Base-by-base conservation (phyloP, 768 basidiomycete species). In the Leccinum aurantiacum region DNA sequence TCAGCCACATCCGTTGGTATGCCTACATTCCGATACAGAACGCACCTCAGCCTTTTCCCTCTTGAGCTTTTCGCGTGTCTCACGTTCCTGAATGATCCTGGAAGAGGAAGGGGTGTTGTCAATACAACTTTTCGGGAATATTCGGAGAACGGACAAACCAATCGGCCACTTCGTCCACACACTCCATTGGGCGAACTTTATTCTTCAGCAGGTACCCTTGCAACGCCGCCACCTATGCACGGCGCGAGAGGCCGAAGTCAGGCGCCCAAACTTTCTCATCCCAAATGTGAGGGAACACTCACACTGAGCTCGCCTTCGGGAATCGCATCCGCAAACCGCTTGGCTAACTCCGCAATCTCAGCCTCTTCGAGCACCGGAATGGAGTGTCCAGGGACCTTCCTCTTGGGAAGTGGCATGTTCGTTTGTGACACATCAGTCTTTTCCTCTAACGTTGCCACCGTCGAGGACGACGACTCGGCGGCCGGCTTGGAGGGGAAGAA, bases 261-360 rank as follows among this genome's bases (percentile, higher is more conserved):
- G 44, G 17, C 19, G 44, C 10, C 44, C n/a, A 46, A 46, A 22
- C 19, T 13, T 13, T 13, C 19, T 22, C 44, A 54, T 54, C 29
- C 38, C 15, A 52, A 54, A 60, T 27, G 27, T 44, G 17, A 49
- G 3, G 15, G 19, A 46, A 46, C 10, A 79, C 88, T 65, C 69
- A 94, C 92, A 69, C 92, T 93, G 51, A 94, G 79, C 73, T 94
- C 92, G 67, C 91, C 84, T 71, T 94, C 92, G 56, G 92, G 92
- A 49, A 94, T 92, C 19, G 88, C 81, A 29, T 86, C 88, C 60
- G 86, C 90, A 71, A 94, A 94, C 31, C 84, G 82, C 76, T 90
- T 91, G 51, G 92, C 91, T 65, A 93, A 85, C 49, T 80, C 82
- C 68, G 81, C 80, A 64, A 93, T 86, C 73, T 93, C 92, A 49